Evolutionary conservation across 345 rosid species (phyloP).

Genomic region (Arabis hirsuta): DNA sequence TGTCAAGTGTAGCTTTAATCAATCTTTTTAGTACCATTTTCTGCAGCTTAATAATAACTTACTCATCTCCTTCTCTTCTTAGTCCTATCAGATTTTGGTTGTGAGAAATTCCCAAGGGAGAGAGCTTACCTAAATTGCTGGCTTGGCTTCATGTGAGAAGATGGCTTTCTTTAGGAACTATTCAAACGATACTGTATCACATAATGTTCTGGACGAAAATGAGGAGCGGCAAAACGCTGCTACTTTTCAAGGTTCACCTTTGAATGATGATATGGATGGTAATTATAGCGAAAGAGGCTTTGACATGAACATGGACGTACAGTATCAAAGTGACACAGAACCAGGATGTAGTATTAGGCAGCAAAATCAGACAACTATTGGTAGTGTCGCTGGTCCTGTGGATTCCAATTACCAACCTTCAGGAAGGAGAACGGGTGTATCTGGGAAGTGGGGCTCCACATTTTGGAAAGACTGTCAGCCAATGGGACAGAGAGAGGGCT

Average conservation of each 20-base stretch:
- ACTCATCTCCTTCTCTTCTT: background rate
- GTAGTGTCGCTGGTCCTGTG: constrained; percentile 44
- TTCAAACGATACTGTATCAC: constrained; percentile 61
- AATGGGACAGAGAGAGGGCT: constrained; percentile 58
- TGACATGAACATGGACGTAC: constrained; percentile 75
- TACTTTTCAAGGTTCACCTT: constrained; percentile 51
- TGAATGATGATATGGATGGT: constrained; percentile 55
- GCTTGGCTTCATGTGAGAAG: constrained; percentile 62
- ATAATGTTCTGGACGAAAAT: constrained; percentile 65
- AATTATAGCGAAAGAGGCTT: constrained; percentile 66
- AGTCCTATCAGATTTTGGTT: constrained; percentile 39
- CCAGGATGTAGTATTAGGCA: constrained; percentile 56
- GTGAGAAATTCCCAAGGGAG: constrained; percentile 1
- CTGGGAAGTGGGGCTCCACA: constrained; percentile 93
- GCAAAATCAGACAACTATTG: constrained; percentile 50
- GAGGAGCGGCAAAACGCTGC: constrained; percentile 50
- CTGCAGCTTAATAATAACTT: constrained; percentile 31
- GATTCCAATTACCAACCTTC: constrained; percentile 59
- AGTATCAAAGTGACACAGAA: constrained; percentile 75
- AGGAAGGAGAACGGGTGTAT: constrained; percentile 65
- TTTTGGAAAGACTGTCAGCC: constrained; percentile 99
- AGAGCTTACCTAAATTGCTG: constrained; percentile 15
- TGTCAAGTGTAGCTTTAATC: constrained; percentile 15
- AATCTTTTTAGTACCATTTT: background rate
- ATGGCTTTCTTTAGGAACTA: constrained; percentile 92